Evolutionary conservation across 2,329 filamentous ascomycete genomes (phyloP), one percentile per base, ranked within the genome.

Genomic region (Endocalyx cinctus): DNA sequence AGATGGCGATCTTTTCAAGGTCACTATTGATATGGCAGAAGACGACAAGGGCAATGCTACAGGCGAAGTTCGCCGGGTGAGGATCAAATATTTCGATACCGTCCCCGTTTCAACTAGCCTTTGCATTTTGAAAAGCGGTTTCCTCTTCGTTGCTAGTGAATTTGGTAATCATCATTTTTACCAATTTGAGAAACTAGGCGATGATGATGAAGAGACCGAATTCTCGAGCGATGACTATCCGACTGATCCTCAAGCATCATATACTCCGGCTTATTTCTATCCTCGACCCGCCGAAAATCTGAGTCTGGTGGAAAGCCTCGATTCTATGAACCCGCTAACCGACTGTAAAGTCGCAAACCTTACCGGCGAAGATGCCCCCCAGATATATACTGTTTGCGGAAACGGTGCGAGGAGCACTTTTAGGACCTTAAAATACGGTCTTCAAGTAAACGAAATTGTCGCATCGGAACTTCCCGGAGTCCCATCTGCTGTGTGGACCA

Each of bases 1-100:
- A 37, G 94, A 98, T 57, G 92, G 92, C n/a, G 94, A 98, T 59
- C 70, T 98, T 6, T 97, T 98, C 73, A 97, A 97, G 59, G 76
- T 97, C 31, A 96, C 84, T 1, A 80, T 98, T 39, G 88, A 96
- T 44, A 90, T 96, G 80, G 74, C 81, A 8, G 83, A 89, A 47
- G 86, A 94, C 48, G 77, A 82, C 1, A 77, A 84, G 29, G 87
- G 84, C 10, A 81, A 87, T 39, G 70, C 82, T 1, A 90, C 85
- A 1, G 84, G 84, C 18, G 86, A 92, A 53, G 89, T 97, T 2
- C 77, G 77, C 50, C 74, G 81, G 38, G 67, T 98, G 37, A 92
- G 87, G 59, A 86, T 99, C 63, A 96, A 96, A 59, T 98, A 97
- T 60, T 98, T 97, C 50, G 92, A 98, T 52, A 98, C 92, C 0